Evolutionary conservation across 2,329 filamentous ascomycete genomes (phyloP), one percentile per base, ranked within the genome.

Genomic region (Ceratocystis ficicola): DNA sequence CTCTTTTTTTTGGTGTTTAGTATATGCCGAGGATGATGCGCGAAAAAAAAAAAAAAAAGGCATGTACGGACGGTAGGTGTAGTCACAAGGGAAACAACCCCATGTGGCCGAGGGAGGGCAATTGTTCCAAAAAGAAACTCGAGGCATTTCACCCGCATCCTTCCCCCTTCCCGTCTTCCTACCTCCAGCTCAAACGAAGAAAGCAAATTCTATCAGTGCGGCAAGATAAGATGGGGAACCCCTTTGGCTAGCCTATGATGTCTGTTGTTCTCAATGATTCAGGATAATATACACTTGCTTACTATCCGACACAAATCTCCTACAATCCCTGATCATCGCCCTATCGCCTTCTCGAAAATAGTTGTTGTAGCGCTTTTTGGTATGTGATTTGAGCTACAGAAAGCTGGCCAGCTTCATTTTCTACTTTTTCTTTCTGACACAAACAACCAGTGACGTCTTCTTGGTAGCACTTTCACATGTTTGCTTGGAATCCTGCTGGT

Each of bases 71-170:
- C 28, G 55, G 55, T 12, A 59, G 5, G 10, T n/a, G 55, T 30
- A 59, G 52, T 32, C 28, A 32, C 28, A 59, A 59, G 52, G 55
- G 55, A 59, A 59, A 36, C 55, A 59, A 59, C 55, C 28, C 55
- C 55, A 59, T 59, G 55, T n/a, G 55, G 32, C 55, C 55, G 55
- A 59, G 55, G 55, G 28, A 59, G 55, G 55, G 55, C 55, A 59
- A 32, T 20, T 59, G 55, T 20, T 28, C 55, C 25, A 59, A 36
- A 59, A n/a, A n/a, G 28, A 59, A 59, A 59, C 3, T 32, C 28
- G 55, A 28, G 28, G 28, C 55, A 32, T 32, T 59, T 30, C 28
- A n/a, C 55, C 55, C 55, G 32, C 28, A 25, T 59, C 55, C 55
- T 59, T 59, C 25, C 17, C 17, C 32, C 32, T n/a, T 25, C 22